phyloP scores from a whole-genome alignment of 2,329 filamentous ascomycete species.

The Diplocarpon mali region DNA sequence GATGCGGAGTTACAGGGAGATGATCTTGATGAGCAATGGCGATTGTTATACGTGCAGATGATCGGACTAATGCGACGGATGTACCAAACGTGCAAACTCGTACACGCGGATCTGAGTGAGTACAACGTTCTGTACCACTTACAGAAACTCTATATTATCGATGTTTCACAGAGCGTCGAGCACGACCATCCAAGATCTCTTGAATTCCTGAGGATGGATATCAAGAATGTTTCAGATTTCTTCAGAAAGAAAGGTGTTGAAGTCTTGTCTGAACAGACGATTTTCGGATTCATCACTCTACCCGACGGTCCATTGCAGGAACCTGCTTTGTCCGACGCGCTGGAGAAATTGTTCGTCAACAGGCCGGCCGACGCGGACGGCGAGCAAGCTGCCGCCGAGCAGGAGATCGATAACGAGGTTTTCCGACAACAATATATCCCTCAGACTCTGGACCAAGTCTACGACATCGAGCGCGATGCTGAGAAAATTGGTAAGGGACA shows the following conservation, averaged over 20 bases:
- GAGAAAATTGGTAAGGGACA: slow-evolving; percentile 64
- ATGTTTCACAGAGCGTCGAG: slow-evolving; percentile 95
- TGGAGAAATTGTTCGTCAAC: slow-evolving; percentile 57
- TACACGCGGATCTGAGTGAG: slow-evolving; percentile 94
- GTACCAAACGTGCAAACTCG: slow-evolving; percentile 84
- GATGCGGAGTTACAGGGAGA: slow-evolving; percentile 67
- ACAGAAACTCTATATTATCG: slow-evolving; percentile 78
- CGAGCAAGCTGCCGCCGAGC: slow-evolving; percentile 41
- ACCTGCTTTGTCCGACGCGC: slow-evolving; percentile 45
- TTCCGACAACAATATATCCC: slow-evolving; percentile 96
- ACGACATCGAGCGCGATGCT: slow-evolving; percentile 87
- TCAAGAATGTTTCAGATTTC: slow-evolving; percentile 93
- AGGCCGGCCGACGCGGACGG: slow-evolving; percentile 43
- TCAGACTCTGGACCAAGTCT: slow-evolving; percentile 89
- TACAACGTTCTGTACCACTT: slow-evolving; percentile 94
- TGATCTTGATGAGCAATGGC: slow-evolving; percentile 63
- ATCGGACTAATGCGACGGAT: slow-evolving; percentile 83
- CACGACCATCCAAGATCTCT: slow-evolving; percentile 87
- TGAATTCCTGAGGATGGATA: slow-evolving; percentile 94
- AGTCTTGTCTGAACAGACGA: slow-evolving; percentile 62
- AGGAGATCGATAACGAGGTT: slow-evolving; percentile 77
- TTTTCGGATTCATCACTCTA: slow-evolving; percentile 74
- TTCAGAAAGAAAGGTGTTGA: slow-evolving; percentile 81
- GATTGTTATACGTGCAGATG: slow-evolving; percentile 68
- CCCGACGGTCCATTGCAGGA: slow-evolving; percentile 48